Evolutionary conservation across 208 protist genomes (phyloP).

Genomic region (Leishmania lainsoni): DNA sequence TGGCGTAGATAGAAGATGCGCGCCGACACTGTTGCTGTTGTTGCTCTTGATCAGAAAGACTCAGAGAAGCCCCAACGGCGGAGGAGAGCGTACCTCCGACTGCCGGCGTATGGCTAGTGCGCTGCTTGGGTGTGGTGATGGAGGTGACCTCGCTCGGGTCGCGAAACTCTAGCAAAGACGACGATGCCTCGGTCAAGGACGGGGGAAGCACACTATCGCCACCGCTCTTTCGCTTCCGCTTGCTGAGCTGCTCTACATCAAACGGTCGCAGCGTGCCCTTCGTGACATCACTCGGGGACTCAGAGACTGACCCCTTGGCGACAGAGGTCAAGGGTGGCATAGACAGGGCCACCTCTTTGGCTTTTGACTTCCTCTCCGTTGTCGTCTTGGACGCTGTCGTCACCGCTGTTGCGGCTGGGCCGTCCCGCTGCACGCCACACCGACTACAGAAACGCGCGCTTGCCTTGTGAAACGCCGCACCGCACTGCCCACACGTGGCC

Average conservation of each 20-base stretch:
- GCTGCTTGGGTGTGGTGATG: conserved; percentile 16
- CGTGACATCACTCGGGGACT: neutral
- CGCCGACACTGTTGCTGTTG: neutral
- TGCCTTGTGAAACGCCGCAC: conserved; percentile 60
- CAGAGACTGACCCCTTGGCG: neutral
- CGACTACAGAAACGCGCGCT: conserved; percentile 86
- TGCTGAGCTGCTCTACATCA: conserved; percentile 12
- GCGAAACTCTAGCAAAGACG: conserved; percentile 15
- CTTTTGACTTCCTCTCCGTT: neutral
- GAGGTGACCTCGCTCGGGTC: conserved; percentile 20
- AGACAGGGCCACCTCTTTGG: neutral
- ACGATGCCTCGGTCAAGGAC: neutral
- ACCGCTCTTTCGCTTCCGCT: conserved; percentile 3
- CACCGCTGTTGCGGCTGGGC: no score
- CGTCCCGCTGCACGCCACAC: conserved; percentile 53
- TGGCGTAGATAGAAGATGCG: conserved; percentile 21
- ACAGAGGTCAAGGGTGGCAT: conserved; percentile 13
- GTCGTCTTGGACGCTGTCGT: neutral
- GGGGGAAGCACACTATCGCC: neutral
- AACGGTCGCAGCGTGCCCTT: conserved; percentile 23
- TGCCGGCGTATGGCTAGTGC: neutral
- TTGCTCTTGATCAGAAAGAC: neutral
- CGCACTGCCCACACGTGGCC: conserved; percentile 57
- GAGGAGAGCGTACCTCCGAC: neutral
- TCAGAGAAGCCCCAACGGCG: neutral